phyloP scores from a whole-genome alignment of 2,329 filamentous ascomycete species.

The Chrysoporthe deuterocubensis region DNA sequence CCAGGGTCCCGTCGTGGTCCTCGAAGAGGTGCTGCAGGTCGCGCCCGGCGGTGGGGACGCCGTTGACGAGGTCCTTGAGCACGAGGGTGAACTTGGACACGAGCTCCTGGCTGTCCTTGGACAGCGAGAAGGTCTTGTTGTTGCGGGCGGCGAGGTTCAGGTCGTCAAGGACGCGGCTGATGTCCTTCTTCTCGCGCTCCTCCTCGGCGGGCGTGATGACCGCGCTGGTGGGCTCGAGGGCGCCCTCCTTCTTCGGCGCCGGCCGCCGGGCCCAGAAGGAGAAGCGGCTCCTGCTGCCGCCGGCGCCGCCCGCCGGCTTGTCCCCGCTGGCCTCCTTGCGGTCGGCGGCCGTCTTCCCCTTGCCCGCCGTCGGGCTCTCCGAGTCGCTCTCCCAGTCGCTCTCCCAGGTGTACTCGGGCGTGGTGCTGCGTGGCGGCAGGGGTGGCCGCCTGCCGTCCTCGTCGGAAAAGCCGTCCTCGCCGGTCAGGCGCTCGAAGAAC shows the following conservation, averaged over 20 bases:
- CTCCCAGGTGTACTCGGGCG: constrained; percentile 55
- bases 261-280: constrained; percentile 43
- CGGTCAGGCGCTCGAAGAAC: constrained; percentile 61
- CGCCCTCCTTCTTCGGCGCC: constrained; percentile 33
- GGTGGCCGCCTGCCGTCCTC: constrained; percentile 54
- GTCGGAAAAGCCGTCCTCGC: constrained; percentile 43
- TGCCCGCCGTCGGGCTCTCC: constrained; percentile 29
- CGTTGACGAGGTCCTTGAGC: constrained; percentile 89
- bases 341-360: constrained; percentile 33
- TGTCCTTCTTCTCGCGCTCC: constrained; percentile 67
- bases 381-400: constrained; percentile 43
- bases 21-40: constrained; percentile 73
- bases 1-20: constrained; percentile 64
- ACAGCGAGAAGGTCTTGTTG: constrained; percentile 83
- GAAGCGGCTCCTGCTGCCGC: constrained; percentile 41
- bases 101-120: constrained; percentile 81
- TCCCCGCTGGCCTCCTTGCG: constrained; percentile 38
- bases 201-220: constrained; percentile 46
- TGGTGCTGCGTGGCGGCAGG: constrained; percentile 58
- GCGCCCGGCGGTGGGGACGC: constrained; percentile 89
- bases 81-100: constrained; percentile 85
- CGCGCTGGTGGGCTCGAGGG: constrained; percentile 43
- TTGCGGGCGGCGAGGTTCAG: constrained; percentile 83
- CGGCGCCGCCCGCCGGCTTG: constrained; percentile 30
- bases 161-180: constrained; percentile 78